Percentiles rank a stretch among this genome's conserved stretches.
Conservation (phyloP, 345 rosid genomes). For the Dimocarpus longan region DNA sequence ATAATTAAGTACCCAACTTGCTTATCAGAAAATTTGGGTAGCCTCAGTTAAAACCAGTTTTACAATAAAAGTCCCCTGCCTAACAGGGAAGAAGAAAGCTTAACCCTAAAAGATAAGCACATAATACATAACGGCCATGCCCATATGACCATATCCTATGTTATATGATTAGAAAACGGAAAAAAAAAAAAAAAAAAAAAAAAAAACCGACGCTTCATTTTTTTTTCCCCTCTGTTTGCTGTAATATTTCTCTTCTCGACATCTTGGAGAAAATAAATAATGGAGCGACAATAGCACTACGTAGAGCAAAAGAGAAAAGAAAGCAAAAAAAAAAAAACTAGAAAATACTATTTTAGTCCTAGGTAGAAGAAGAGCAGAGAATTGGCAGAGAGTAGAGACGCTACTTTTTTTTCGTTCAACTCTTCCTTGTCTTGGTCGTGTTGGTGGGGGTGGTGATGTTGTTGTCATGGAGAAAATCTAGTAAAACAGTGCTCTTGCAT, state of each 20-base stretch:
- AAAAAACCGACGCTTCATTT: constrained; percentile 57
- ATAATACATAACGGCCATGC: constrained; percentile 31
- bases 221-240: constrained; percentile 10
- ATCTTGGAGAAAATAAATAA: constrained; percentile 16
- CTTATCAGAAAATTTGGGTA: constrained; percentile 36
- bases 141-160: constrained; percentile 31
- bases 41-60: constrained; percentile 33
- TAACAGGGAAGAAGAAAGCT: constrained; percentile 27
- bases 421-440: constrained; percentile 37
- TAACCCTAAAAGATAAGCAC: constrained; percentile 23
- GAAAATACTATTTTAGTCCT: constrained; percentile 29
- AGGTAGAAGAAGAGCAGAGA: constrained; percentile 13
- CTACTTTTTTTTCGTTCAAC: constrained; percentile 5
- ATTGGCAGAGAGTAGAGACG: neutral
- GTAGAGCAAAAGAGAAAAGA: constrained; percentile 10
- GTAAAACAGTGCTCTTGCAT: constrained; percentile 90
- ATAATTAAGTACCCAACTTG: constrained; percentile 17
- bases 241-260: neutral
- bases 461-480: constrained; percentile 67
- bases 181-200: constrained; percentile 20
- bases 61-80: constrained; percentile 35
- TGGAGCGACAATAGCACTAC: constrained; percentile 77
- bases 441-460: constrained; percentile 28
- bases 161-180: constrained; percentile 28
- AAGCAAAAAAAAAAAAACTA: neutral